These are phyloP conservation scores for Boletus tomentosulus DNA, from an alignment of 768 basidiomycete species.

Conservation along the genomic window DNA sequence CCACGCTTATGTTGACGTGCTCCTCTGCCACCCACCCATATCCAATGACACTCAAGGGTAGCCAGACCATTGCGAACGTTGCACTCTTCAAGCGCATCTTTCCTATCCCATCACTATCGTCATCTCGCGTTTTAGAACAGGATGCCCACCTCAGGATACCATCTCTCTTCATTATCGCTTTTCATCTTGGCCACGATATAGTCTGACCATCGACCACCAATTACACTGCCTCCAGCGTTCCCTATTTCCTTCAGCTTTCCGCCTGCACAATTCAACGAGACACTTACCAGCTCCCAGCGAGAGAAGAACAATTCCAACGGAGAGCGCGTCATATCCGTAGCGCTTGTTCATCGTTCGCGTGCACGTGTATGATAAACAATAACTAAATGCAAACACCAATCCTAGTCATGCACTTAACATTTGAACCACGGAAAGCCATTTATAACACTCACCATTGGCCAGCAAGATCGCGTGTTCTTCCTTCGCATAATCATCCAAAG, in stretches of 20 bases:
- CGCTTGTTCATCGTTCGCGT: slow-evolving; percentile 59
- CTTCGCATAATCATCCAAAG: slow-evolving; percentile 54
- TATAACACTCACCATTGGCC: slow-evolving; percentile 16
- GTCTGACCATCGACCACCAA: slow-evolving; percentile 61
- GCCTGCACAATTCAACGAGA: neutral
- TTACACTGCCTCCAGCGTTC: slow-evolving; percentile 47
- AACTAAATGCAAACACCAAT: slow-evolving; percentile 66
- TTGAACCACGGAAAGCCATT: neutral
- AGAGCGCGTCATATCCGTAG: slow-evolving; percentile 66
- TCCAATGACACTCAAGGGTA: slow-evolving; percentile 57
- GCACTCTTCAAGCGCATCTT: slow-evolving; percentile 75
- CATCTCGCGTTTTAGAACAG: neutral
- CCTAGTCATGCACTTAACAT: slow-evolving; percentile 39
- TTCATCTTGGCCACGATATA: slow-evolving; percentile 40
- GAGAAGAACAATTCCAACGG: slow-evolving; percentile 74
- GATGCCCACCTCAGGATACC: slow-evolving; percentile 60
- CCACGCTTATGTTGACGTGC: slow-evolving; percentile 58
- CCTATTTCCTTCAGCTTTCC: slow-evolving; percentile 28
- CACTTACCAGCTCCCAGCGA: slow-evolving; percentile 62
- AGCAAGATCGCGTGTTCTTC: slow-evolving; percentile 60
- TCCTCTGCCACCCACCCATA: slow-evolving; percentile 75
- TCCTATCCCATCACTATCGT: neutral
- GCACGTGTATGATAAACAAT: slow-evolving; percentile 69
- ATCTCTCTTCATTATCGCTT: slow-evolving; percentile 40
- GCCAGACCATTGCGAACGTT: slow-evolving; percentile 45